A percentile compares a stretch with the other conserved stretches of the same genome.
Evolutionary conservation across 495 filamentous ascomycete species (phyloP).

Genomic region (Lichina pygmaea): DNA sequence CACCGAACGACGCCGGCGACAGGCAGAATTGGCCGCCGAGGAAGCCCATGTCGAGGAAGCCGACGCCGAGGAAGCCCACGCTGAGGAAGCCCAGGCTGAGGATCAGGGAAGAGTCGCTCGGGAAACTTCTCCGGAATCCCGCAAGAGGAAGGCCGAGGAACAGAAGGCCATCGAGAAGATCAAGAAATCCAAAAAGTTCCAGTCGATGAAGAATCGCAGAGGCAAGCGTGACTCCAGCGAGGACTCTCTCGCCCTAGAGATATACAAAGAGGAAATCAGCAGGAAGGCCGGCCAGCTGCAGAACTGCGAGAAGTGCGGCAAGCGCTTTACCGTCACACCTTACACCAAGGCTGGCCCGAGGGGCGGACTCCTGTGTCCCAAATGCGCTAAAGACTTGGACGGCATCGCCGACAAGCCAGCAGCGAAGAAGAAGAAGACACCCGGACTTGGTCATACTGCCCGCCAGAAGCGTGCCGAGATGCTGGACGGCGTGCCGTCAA

Average conservation of each 20-base stretch:
- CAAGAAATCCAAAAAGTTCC: slow-evolving; percentile 47
- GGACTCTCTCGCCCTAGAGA: too few species aligned
- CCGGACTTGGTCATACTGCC: slow-evolving; percentile 20
- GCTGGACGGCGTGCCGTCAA: slow-evolving; percentile 40
- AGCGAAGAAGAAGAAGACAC: slow-evolving; percentile 32
- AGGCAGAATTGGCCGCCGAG: too few species aligned
- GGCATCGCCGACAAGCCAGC: not conserved
- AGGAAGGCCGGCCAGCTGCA: slow-evolving; percentile 48
- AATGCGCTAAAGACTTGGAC: slow-evolving; percentile 35
- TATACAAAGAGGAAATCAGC: too few species aligned
- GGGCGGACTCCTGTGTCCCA: slow-evolving; percentile 59
- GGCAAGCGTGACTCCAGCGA: not conserved
- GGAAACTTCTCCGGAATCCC: not conserved
- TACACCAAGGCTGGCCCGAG: slow-evolving; percentile 63
- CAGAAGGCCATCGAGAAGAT: slow-evolving; percentile 38
- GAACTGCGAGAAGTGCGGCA: slow-evolving; percentile 65
- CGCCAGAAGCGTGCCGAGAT: slow-evolving; percentile 52
- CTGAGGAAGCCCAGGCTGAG: slow-evolving; percentile 10
- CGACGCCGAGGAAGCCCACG: slow-evolving; percentile 1
- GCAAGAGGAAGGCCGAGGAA: not conserved
- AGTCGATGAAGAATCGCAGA: slow-evolving; percentile 26
- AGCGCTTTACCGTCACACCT: slow-evolving; percentile 79
- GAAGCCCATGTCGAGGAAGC: too few species aligned
- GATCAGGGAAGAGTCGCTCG: slow-evolving; percentile 5
- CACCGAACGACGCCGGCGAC: too few species aligned